Evolutionary conservation across 2,329 filamentous ascomycete genomes (phyloP).

Genomic region (Epichloe amarillans): DNA sequence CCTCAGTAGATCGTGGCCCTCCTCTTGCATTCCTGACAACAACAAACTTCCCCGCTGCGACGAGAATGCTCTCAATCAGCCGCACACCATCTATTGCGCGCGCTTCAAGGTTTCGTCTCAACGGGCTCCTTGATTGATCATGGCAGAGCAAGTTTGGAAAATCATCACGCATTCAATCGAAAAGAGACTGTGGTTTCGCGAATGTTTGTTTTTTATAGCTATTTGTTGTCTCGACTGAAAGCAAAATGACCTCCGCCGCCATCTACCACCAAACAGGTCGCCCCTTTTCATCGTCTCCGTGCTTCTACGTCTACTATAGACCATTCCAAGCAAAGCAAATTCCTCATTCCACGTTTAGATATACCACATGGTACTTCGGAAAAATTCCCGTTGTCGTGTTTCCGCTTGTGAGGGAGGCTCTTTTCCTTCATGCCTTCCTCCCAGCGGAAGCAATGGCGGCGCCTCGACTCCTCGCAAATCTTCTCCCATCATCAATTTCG

Average conservation of each 20-base stretch:
- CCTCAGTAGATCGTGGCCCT: too few relatives aligned
- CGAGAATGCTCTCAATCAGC: too few relatives aligned
- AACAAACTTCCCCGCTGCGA: too few relatives aligned
- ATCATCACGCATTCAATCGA: too few relatives aligned
- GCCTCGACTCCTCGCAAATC: slow-evolving; percentile 14
- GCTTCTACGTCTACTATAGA: not conserved
- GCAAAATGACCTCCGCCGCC: slow-evolving; percentile 20
- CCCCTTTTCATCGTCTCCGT: slow-evolving; percentile 16
- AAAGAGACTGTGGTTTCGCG: not conserved
- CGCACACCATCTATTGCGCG: too few relatives aligned
- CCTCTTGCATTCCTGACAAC: too few relatives aligned
- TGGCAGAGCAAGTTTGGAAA: too few relatives aligned
- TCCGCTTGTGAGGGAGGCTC: slow-evolving; percentile 15
- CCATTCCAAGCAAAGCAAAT: slow-evolving; percentile 5
- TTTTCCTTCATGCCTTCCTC: slow-evolving; percentile 12
- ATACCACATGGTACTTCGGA: slow-evolving; percentile 31
- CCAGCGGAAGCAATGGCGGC: slow-evolving; percentile 18
- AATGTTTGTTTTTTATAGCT: not conserved
- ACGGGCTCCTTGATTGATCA: too few relatives aligned
- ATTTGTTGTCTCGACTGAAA: not conserved
- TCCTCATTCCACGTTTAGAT: slow-evolving; percentile 14
- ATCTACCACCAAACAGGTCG: slow-evolving; percentile 22
- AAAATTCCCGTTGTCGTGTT: slow-evolving; percentile 20
- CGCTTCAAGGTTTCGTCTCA: too few relatives aligned
- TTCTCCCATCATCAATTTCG: slow-evolving; percentile 7